Evolutionary conservation across 306 rosid species (phyloP).

Genomic region (Adenanthera pavonina): DNA sequence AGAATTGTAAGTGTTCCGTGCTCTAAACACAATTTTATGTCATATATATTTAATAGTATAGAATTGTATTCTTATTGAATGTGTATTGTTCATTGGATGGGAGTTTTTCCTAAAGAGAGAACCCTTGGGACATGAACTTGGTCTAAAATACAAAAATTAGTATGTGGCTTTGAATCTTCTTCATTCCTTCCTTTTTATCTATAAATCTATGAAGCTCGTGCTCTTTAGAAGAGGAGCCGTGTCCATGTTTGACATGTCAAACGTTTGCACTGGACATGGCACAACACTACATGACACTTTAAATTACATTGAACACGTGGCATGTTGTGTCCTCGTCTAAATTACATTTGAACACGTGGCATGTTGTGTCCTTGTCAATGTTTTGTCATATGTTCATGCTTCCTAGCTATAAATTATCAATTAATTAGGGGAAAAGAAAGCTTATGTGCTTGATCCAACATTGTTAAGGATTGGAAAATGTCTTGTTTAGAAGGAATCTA

Average conservation of each 20-base stretch:
- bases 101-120: constrained; percentile 22
- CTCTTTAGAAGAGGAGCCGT: too few relatives aligned
- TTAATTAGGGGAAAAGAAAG: not conserved
- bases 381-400: not conserved
- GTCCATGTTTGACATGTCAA: too few relatives aligned
- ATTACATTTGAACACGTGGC: too few relatives aligned
- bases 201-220: too few relatives aligned
- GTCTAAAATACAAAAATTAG: constrained; percentile 25
- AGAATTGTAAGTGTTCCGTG: constrained; percentile 74
- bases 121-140: not conserved
- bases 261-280: too few relatives aligned
- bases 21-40: not conserved
- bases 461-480: not conserved
- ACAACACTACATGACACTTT: too few relatives aligned
- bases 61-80: constrained; percentile 20
- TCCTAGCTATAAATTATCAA: constrained; percentile 7
- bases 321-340: too few relatives aligned
- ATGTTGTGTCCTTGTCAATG: not conserved
- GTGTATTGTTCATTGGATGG: constrained; percentile 11
- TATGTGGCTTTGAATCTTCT: too few relatives aligned
- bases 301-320: too few relatives aligned
- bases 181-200: not conserved
- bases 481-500: not conserved
- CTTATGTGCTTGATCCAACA: not conserved
- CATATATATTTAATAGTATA: not conserved